Conservation (phyloP, 495 filamentous ascomycete species). For the Jackrogersella multiformis region DNA sequence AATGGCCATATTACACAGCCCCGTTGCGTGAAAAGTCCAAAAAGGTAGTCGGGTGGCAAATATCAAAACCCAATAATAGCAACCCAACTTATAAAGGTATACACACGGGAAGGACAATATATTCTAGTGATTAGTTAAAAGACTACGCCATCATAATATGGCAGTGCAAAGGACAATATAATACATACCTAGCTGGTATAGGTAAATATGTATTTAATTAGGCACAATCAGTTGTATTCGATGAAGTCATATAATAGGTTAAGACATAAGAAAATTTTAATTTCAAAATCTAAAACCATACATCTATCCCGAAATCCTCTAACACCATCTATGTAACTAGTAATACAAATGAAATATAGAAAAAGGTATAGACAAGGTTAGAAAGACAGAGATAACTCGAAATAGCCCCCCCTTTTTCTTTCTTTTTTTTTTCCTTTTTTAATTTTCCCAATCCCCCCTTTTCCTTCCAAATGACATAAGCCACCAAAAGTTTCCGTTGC, state of each 20-base stretch:
- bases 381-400: neutral
- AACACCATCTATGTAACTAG: neutral
- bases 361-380: neutral
- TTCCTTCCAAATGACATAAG: neutral
- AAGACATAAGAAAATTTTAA: neutral
- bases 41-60: no score
- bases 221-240: neutral
- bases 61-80: no score
- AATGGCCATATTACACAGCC: no score
- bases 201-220: no score
- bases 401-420: neutral
- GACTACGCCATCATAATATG: neutral
- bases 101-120: neutral
- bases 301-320: neutral
- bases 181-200: no score
- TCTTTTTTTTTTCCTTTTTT: neutral
- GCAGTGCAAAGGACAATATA: neutral
- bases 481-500: neutral
- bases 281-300: neutral
- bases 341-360: neutral
- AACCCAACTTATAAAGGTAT: no score
- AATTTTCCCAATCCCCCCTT: neutral
- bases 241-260: no score
- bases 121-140: neutral
- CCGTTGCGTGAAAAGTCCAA: no score